A percentile compares a stretch with the other conserved stretches of the same genome.
Conservation (phyloP, 768 basidiomycete species). For the Lentinula guzmanii region DNA sequence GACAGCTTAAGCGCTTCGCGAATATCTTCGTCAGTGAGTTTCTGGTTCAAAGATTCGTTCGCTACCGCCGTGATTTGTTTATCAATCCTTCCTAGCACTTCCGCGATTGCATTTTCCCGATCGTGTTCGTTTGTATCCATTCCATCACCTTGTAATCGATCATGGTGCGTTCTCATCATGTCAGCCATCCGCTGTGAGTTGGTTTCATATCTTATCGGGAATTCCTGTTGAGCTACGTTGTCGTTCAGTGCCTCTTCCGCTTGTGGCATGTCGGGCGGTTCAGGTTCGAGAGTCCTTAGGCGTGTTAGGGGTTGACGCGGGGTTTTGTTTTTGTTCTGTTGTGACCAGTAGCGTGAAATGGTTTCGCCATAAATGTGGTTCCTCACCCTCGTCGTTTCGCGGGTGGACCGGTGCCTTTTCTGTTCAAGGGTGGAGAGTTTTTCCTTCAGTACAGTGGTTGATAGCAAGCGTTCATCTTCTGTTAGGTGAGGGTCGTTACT, state of each 20-base stretch:
- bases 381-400: slow-evolving; percentile 3
- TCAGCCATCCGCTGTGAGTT: background rate
- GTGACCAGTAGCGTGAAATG: slow-evolving; percentile 16
- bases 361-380: slow-evolving; percentile 12
- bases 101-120: background rate
- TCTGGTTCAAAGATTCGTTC: background rate
- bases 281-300: background rate
- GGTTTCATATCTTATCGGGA: slow-evolving; percentile 5
- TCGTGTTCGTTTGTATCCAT: background rate
- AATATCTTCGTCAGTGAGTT: background rate
- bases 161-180: background rate
- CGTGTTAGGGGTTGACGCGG: slow-evolving; percentile 15
- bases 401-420: background rate
- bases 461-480: background rate
- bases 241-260: no score
- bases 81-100: background rate
- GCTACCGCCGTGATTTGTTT: background rate
- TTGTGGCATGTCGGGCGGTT: background rate
- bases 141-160: background rate
- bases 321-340: background rate
- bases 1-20: background rate
- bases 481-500: background rate
- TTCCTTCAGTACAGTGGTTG: slow-evolving; percentile 1
- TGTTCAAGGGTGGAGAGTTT: slow-evolving; percentile 4
- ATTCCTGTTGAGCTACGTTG: background rate